Conservation (phyloP, 192 early-diverging fungal genomes). For the Coemansia sp. region DNA sequence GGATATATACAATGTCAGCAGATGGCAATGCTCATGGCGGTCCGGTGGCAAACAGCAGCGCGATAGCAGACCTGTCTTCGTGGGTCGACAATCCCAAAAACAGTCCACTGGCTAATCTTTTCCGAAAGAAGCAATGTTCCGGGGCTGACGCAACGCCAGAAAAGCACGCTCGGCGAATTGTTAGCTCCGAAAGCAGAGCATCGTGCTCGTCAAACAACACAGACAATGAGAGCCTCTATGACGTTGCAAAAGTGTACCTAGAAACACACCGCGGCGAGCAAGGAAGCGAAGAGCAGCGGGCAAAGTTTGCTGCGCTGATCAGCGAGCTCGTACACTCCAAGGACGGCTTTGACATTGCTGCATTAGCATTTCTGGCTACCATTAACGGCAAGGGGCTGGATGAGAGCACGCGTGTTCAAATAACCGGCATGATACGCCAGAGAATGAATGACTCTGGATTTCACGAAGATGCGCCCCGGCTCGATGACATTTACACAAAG, state of each 20-base stretch:
- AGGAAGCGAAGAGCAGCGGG: constrained; percentile 7
- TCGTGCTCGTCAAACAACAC: neutral
- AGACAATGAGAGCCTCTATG: constrained; percentile 8
- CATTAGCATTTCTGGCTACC: too few relatives aligned
- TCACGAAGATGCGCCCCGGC: too few relatives aligned
- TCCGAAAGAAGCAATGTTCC: constrained; percentile 1
- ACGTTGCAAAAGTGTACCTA: constrained; percentile 10
- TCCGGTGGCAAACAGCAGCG: constrained; percentile 19
- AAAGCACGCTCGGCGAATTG: constrained; percentile 7
- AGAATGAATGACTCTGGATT: too few relatives aligned
- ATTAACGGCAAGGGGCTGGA: too few relatives aligned
- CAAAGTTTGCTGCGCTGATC: constrained; percentile 4
- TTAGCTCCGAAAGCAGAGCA: neutral
- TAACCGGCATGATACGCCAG: too few relatives aligned
- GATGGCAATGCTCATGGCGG: neutral
- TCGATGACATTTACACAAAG: too few relatives aligned
- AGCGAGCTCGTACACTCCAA: too few relatives aligned
- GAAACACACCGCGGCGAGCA: constrained; percentile 11
- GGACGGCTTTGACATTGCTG: too few relatives aligned
- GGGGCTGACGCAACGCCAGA: constrained; percentile 4
- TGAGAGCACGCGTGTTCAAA: too few relatives aligned
- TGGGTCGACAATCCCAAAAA: constrained; percentile 11
- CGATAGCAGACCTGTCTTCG: constrained; percentile 20
- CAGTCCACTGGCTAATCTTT: constrained; percentile 8
- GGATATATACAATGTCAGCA: neutral